These are phyloP conservation scores for Tetrapisispora phaffii DNA, from an alignment of 805 yeast genomes.

Conservation along the genomic window DNA sequence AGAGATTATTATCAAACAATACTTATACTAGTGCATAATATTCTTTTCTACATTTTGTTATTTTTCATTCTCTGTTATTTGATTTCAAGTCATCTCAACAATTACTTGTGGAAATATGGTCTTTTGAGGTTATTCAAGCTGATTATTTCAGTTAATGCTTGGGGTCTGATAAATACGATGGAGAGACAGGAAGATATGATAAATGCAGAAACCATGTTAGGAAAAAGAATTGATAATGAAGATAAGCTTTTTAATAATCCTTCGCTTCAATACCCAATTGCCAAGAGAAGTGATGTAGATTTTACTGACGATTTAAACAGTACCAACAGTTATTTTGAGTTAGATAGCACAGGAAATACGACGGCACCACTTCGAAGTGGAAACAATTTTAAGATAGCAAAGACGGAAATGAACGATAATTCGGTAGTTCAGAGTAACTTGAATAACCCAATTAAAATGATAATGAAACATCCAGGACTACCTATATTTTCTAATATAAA, in stretches of 20 bases:
- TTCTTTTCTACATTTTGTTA: conserved; percentile 10
- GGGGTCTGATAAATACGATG: conserved; percentile 27
- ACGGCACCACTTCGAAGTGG: neutral
- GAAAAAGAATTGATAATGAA: conserved; percentile 23
- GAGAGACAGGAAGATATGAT: conserved; percentile 21
- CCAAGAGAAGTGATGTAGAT: neutral
- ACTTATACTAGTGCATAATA: conserved; percentile 20
- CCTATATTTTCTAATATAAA: neutral
- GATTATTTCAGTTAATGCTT: conserved; percentile 24
- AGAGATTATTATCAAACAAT: conserved; percentile 22
- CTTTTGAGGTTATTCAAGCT: conserved; percentile 17
- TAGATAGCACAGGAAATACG: neutral
- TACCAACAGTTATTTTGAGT: neutral
- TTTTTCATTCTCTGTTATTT: conserved; percentile 13
- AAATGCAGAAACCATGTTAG: conserved; percentile 24
- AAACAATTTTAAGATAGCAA: too few relatives aligned
- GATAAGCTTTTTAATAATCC: conserved; percentile 25
- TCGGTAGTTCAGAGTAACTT: too few relatives aligned
- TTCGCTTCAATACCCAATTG: conserved; percentile 9
- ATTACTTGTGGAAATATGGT: conserved; percentile 18
- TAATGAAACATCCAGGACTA: neutral
- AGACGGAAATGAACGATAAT: too few relatives aligned
- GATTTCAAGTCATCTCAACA: conserved; percentile 3
- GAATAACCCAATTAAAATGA: too few relatives aligned
- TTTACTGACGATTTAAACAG: neutral